Percentiles rank a stretch among this genome's conserved stretches.
Conservation (phyloP, 169 alveolate genomes). For the Plasmodium blacklocki region DNA sequence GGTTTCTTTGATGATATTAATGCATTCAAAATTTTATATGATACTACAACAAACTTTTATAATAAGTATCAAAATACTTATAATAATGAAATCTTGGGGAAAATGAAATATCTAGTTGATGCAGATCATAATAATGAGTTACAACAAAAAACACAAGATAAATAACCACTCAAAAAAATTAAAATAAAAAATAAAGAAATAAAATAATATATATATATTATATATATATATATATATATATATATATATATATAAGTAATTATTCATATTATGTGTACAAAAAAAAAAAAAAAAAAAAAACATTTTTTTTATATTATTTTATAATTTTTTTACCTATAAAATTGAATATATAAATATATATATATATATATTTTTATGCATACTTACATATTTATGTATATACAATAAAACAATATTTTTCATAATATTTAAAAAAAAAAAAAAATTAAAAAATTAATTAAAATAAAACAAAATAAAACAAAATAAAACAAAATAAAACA, state of each 20-base stretch:
- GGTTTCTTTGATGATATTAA: slow-evolving; percentile 71
- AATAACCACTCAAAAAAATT: not conserved
- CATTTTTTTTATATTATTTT: no score
- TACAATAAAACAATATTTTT: no score
- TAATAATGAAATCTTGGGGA: slow-evolving; percentile 25
- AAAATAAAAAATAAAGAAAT: slow-evolving; percentile 1
- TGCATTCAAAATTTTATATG: slow-evolving; percentile 48
- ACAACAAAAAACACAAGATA: slow-evolving; percentile 14
- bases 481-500: no score
- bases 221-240: not conserved
- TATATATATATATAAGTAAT: not conserved
- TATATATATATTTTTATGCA: no score
- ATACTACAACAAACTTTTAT: slow-evolving; percentile 38
- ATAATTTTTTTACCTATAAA: no score
- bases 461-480: no score
- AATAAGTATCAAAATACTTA: slow-evolving; percentile 39
- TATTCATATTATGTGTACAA: not conserved
- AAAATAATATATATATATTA: not conserved
- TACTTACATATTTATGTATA: no score
- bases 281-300: slow-evolving; percentile 5
- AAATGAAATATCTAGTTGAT: slow-evolving; percentile 60
- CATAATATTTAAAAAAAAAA: no score
- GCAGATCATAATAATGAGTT: slow-evolving; percentile 43
- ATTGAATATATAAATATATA: no score
- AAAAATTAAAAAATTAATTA: no score